Evolutionary conservation across 371 early-diverging fungal genomes (phyloP), one percentile per base, ranked within the genome.

Genomic region (Mortierella sp.): DNA sequence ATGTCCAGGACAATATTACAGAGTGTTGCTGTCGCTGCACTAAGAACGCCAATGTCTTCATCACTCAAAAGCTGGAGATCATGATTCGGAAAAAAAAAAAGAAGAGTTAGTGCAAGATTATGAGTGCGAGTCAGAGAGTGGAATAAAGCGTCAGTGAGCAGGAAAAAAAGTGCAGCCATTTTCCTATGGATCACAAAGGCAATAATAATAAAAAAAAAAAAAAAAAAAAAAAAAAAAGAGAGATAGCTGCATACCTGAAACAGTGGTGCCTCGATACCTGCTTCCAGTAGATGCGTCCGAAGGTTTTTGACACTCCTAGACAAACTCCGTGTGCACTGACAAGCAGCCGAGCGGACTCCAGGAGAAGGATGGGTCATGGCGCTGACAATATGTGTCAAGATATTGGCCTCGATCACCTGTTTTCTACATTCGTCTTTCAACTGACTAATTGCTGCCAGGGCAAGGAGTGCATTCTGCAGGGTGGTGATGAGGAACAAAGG

Each of bases 1-100:
- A 96, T 94, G 55, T 95, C 95, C 18, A 96, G 81, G 1, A 94
- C 94, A 50, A 96, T 84, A 66, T 96, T 96, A 81, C 97, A 95
- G 14, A 96, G 70, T 0, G 94, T 92, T 2, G 94, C 95, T 43
- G 89, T 90, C 2, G 95, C 95, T 19, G 89, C 88, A 37, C 88
- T 88, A 61, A 91, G 91, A 0, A 95, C 94, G 5, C 88, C 84
- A 7, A 81, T 70, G 25, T 87, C 86, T 28, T 85, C 84, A 81
- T 95, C 96, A 7, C 84, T 77, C 12, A 96, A 76, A 1, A 95
- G 80, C 86, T 90, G 62, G 56, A 45, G 18, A 1, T 21, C 25
- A 26, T 45, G 25, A 26, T 29, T 64, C 25, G 28, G 25, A 59
- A 30, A 46, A 16, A 66, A 26, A 50, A 46, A 68, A n/a, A n/a